Base-by-base conservation (phyloP, 2,329 filamentous ascomycete species). In the Ascochyta clinopodiicola region DNA sequence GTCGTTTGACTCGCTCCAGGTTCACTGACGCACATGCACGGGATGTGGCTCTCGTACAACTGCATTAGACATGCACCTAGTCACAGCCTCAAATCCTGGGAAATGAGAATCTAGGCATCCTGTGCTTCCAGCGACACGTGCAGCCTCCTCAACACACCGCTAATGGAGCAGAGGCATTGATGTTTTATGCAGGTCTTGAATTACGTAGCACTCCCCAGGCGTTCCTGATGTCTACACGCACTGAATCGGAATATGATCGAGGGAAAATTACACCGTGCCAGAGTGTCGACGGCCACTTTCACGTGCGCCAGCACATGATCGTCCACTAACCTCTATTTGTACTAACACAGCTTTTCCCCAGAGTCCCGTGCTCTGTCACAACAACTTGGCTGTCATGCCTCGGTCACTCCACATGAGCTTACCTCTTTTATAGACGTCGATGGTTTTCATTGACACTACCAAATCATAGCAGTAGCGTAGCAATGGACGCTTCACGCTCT, bases 401-500 rank as follows among this genome's bases (percentile, higher is more conserved):
- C 64, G 68, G 67, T 61, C 63, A 64, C 58, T 67, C 57, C 57
- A 67, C 56, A 36, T 34, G 51, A 35, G 46, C 32, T 34, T 34
- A 35, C 35, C 42, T 32, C 17, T 27, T 31, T 53, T 54, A 57
- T 40, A 52, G 56, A 36, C 49, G 59, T 37, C 24, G 21, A 24
- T 25, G 31, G 29, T 27, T 19, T 21, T 53, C 54, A 22, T 31
- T 45, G 24, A 27, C 34, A 21, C 39, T 17, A 35, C 6, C 7
- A 25, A 3, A 21, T 1, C 8, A 13, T 22, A 29, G 31, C 21
- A 17, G 10, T 17, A 7, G 2, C 27, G 19, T 12, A 43, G 58
- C 36, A 19, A 73, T 69, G 62, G 70, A 72, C 21, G 27, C 61
- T 34, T 50, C 68, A 29, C 62, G 60, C 31, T 51, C 62, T 21